Percentiles rank a stretch among this genome's conserved stretches.
Evolutionary conservation across 495 filamentous ascomycete genomes (phyloP).

Genomic region (Pseudoneurospora amorphoporcata): DNA sequence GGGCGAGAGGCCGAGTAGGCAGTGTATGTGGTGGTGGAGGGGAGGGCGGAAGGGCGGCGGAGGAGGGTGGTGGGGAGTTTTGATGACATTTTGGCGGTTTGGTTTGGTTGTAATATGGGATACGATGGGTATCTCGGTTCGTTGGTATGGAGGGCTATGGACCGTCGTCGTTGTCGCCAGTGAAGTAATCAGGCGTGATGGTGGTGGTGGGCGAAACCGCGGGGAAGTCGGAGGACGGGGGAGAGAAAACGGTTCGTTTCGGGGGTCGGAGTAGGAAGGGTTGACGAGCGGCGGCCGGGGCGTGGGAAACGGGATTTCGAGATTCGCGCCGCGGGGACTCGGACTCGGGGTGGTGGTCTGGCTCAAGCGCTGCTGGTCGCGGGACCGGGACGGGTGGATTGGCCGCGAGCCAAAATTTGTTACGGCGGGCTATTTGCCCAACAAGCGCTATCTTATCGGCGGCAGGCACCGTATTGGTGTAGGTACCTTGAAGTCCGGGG

Average conservation of each 20-base stretch:
- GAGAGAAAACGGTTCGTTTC: neutral
- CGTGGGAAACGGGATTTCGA: neutral
- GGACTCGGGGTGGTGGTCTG: neutral
- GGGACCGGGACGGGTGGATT: neutral
- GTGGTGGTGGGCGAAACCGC: neutral
- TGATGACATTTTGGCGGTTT: constrained; percentile 15
- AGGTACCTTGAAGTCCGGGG: neutral
- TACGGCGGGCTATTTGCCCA: neutral
- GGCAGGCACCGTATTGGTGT: neutral
- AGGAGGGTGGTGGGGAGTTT: constrained; percentile 21
- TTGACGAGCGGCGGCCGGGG: neutral
- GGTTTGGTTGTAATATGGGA: neutral
- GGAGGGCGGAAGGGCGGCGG: constrained; percentile 11
- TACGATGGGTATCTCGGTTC: neutral
- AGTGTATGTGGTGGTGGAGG: constrained; percentile 2
- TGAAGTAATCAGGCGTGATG: neutral
- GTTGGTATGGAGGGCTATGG: neutral
- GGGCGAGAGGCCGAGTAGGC: neutral
- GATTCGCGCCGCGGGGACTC: neutral
- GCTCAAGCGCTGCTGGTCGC: neutral
- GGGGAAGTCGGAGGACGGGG: neutral
- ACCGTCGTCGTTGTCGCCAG: neutral
- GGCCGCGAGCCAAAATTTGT: neutral
- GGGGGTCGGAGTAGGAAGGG: neutral
- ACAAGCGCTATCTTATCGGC: constrained; percentile 1